phyloP scores from a whole-genome alignment of 495 filamentous ascomycete species.

The Beverwykella pulmonaria region DNA sequence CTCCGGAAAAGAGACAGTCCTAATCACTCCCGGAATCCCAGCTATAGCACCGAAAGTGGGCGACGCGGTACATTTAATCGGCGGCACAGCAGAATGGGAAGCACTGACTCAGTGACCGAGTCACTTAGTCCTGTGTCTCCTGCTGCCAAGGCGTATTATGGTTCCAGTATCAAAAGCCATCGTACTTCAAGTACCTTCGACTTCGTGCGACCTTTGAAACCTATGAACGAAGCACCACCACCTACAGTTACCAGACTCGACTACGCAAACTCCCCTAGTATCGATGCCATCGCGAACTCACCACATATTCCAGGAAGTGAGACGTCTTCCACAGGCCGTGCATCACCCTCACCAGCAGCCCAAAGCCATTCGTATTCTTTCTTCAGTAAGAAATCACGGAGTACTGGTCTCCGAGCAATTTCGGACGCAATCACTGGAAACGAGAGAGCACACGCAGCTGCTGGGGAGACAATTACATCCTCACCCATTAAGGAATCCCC shows the following conservation, averaged over 20 bases:
- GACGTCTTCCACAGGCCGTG: slow-evolving; percentile 53
- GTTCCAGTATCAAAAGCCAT: slow-evolving; percentile 44
- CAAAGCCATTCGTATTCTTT: slow-evolving; percentile 32
- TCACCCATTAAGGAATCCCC: slow-evolving; percentile 68
- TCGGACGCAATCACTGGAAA: slow-evolving; percentile 74
- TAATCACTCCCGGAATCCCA: slow-evolving; percentile 40
- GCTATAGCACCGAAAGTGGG: slow-evolving; percentile 36
- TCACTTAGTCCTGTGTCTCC: slow-evolving; percentile 42
- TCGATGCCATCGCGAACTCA: slow-evolving; percentile 52
- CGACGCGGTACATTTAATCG: slow-evolving; percentile 28
- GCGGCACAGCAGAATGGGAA: slow-evolving; percentile 38
- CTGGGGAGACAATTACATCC: slow-evolving; percentile 54
- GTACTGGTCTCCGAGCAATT: slow-evolving; percentile 72
- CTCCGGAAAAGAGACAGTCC: slow-evolving; percentile 71
- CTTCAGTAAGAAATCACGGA: slow-evolving; percentile 40
- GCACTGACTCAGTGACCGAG: slow-evolving; percentile 49
- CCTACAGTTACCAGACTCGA: slow-evolving; percentile 73
- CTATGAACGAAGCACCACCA: slow-evolving; percentile 53
- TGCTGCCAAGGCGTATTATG: slow-evolving; percentile 56
- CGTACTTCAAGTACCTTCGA: slow-evolving; percentile 36
- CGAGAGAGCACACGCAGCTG: slow-evolving; percentile 58
- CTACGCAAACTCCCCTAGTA: slow-evolving; percentile 50
- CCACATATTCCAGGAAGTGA: slow-evolving; percentile 55
- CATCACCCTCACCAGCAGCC: slow-evolving; percentile 49
- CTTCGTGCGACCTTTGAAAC: slow-evolving; percentile 48